Percentiles rank a stretch among this genome's conserved stretches.
These are phyloP conservation scores for Apiospora malaysiana DNA, from an alignment of 2,329 filamentous ascomycete species.

Conservation along the genomic window DNA sequence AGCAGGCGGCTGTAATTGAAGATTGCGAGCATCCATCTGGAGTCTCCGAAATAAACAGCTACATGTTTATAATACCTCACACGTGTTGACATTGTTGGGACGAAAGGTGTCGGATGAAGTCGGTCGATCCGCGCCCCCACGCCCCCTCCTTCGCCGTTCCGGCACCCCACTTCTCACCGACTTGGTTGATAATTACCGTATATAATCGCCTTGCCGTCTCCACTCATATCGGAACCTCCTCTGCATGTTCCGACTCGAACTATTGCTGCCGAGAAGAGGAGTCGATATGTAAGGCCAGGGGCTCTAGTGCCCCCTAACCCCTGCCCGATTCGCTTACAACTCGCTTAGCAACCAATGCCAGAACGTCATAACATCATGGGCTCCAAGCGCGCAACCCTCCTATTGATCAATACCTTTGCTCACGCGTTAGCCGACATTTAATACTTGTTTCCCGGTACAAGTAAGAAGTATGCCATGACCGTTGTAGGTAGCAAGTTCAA, in stretches of 20 bases:
- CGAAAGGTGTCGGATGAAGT: not conserved
- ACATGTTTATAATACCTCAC: not conserved
- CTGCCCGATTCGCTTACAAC: not conserved
- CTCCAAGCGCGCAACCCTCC: not conserved
- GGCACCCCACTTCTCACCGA: conserved; percentile 15
- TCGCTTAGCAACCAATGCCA: not conserved
- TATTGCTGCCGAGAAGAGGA: conserved; percentile 14
- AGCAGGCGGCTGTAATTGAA: not conserved
- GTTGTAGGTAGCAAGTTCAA: not conserved
- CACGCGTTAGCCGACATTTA: not conserved
- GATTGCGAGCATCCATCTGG: not conserved
- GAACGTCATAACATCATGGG: not conserved
- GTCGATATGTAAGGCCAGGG: not conserved
- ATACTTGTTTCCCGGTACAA: not conserved
- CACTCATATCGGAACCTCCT: conserved; percentile 9
- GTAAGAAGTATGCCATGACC: not conserved
- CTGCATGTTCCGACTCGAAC: conserved; percentile 2
- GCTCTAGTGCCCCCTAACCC: not conserved
- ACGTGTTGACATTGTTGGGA: conserved; percentile 1
- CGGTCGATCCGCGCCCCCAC: conserved; percentile 1
- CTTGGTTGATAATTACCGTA: conserved; percentile 9
- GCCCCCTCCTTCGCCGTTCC: conserved; percentile 15
- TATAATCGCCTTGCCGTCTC: not conserved
- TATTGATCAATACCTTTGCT: not conserved
- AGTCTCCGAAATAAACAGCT: not conserved